Percentiles rank a stretch among this genome's conserved stretches.
Conservation (phyloP, 129 eudicot genomes). For the Chrysanthemum seticuspe region DNA sequence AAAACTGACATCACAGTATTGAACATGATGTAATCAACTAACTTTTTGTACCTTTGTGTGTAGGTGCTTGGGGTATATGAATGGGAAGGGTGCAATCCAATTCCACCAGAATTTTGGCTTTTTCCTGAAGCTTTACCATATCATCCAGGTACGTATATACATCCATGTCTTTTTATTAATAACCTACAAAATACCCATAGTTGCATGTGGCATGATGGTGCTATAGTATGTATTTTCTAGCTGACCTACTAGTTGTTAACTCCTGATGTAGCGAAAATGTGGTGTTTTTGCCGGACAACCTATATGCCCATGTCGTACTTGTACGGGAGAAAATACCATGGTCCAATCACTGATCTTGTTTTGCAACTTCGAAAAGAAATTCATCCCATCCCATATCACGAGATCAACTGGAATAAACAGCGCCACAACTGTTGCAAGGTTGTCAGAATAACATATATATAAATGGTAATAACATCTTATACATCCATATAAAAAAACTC, state of each 20-base stretch:
- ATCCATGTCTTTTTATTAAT: background rate
- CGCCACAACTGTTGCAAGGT: too few species aligned
- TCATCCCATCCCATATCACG: too few species aligned
- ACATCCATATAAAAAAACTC: too few species aligned
- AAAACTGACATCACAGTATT: too few species aligned
- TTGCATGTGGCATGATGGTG: too few species aligned
- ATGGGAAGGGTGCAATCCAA: slow-evolving; percentile 62
- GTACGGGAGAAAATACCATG: slow-evolving; percentile 32
- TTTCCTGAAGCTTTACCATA: slow-evolving; percentile 50
- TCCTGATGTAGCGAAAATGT: slow-evolving; percentile 41
- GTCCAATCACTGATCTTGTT: too few species aligned
- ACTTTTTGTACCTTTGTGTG: background rate
- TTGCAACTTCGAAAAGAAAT: too few species aligned
- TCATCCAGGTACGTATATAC: slow-evolving; percentile 47
- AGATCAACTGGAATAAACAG: too few species aligned
- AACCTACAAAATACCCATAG: too few species aligned
- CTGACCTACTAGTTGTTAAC: background rate
- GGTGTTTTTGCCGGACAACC: slow-evolving; percentile 50
- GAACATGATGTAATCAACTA: background rate
- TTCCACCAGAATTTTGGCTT: slow-evolving; percentile 72
- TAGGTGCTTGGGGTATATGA: slow-evolving; percentile 67
- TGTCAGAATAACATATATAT: slow-evolving; percentile 3
- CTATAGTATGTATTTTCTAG: background rate
- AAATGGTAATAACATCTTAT: too few species aligned
- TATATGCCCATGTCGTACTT: slow-evolving; percentile 63